Conservation (phyloP, 2,329 filamentous ascomycete genomes). For the Leptographium lundbergii region DNA sequence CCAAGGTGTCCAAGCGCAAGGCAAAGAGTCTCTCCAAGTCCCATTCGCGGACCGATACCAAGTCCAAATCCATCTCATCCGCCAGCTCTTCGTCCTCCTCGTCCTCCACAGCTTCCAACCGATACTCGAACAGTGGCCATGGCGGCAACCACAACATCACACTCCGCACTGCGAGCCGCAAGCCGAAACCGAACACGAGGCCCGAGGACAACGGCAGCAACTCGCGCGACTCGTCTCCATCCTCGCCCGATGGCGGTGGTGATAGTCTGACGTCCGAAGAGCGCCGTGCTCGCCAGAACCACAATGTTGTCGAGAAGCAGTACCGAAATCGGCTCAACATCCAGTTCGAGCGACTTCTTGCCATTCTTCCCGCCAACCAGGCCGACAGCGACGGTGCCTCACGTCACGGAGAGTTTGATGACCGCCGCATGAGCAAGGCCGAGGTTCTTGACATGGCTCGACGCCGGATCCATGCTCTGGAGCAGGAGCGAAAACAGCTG, state of each 20-base stretch:
- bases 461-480: slow-evolving; percentile 26
- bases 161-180: slow-evolving; percentile 10
- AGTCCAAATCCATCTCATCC: slow-evolving; percentile 5
- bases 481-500: slow-evolving; percentile 23
- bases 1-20: background rate
- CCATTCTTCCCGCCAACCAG: slow-evolving; percentile 21
- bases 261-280: slow-evolving; percentile 9
- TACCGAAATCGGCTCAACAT: slow-evolving; percentile 34
- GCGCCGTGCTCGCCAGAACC: slow-evolving; percentile 16
- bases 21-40: background rate
- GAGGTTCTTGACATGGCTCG: slow-evolving; percentile 33
- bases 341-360: slow-evolving; percentile 30
- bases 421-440: slow-evolving; percentile 27
- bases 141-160: slow-evolving; percentile 12
- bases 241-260: slow-evolving; percentile 3
- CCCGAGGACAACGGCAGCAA: background rate
- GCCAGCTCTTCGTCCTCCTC: slow-evolving; percentile 4
- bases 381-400: slow-evolving; percentile 1
- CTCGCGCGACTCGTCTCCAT: slow-evolving; percentile 2
- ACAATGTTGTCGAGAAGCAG: slow-evolving; percentile 36
- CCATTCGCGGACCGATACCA: background rate
- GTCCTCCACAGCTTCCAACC: background rate
- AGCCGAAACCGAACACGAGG: slow-evolving; percentile 5
- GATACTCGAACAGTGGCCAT: slow-evolving; percentile 6
- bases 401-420: slow-evolving; percentile 13